Evolutionary conservation across 257 asterid species (phyloP).

Genomic region (Dorcoceras hygrometricum): DNA sequence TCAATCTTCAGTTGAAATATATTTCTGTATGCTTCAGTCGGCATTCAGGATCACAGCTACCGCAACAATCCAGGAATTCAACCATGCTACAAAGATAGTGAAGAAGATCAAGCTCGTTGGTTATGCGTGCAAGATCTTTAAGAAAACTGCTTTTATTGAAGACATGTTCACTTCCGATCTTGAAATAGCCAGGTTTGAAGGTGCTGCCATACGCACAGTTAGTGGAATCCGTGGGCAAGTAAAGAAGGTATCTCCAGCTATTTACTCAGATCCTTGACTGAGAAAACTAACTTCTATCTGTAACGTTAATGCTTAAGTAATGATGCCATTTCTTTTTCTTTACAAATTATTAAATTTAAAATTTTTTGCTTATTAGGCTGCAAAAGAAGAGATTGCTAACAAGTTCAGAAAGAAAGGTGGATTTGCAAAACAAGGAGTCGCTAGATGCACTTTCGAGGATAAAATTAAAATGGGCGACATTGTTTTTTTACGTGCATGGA

Average conservation of each 20-base stretch:
- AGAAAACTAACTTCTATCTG: neutral
- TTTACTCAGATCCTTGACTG: conserved; percentile 7
- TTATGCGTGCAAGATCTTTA: conserved; percentile 79
- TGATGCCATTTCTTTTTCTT: neutral
- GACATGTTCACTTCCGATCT: conserved; percentile 99
- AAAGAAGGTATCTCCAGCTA: conserved; percentile 62
- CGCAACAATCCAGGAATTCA: conserved; percentile 86
- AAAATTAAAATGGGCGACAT: conserved; percentile 82
- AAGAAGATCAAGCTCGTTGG: conserved; percentile 95
- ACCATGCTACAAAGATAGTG: conserved; percentile 80
- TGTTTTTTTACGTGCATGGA: conserved; percentile 98
- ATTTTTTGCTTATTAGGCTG: conserved; percentile 50
- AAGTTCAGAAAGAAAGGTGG: conserved; percentile 76
- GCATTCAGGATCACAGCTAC: conserved; percentile 92
- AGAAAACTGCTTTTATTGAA: conserved; percentile 90
- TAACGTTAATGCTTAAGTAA: conserved; percentile 4
- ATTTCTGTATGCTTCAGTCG: conserved; percentile 49
- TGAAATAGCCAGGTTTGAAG: conserved; percentile 97
- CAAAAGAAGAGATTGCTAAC: conserved; percentile 82
- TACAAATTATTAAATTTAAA: neutral
- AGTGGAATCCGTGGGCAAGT: conserved; percentile 98
- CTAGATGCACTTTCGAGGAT: conserved; percentile 97
- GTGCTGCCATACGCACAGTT: conserved; percentile 88
- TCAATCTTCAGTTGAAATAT: conserved; percentile 11
- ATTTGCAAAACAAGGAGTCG: conserved; percentile 72